Conservation (phyloP, 768 basidiomycete genomes). For the Mycena filopes region DNA sequence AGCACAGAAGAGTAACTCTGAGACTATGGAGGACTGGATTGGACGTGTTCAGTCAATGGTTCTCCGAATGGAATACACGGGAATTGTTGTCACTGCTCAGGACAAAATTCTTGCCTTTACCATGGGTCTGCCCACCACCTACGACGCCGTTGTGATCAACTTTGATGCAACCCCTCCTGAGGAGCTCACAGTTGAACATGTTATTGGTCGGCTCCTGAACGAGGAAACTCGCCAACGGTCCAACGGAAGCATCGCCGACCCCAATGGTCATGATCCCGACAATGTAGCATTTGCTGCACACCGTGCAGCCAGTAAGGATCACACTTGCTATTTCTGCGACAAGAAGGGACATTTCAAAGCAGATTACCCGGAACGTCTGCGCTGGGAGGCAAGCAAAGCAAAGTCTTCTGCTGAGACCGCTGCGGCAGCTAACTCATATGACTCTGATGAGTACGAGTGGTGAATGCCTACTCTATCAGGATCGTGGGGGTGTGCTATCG, state of each 20-base stretch:
- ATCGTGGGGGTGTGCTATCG: slow-evolving; percentile 9
- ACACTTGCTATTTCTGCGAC: neutral
- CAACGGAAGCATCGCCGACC: slow-evolving; percentile 6
- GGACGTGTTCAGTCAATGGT: neutral
- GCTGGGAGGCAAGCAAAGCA: neutral
- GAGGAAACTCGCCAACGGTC: slow-evolving; percentile 16
- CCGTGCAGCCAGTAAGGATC: slow-evolving; percentile 28
- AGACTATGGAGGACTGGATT: slow-evolving; percentile 11
- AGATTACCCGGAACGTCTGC: slow-evolving; percentile 9
- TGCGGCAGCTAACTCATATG: slow-evolving; percentile 9
- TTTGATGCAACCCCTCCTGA: slow-evolving; percentile 16
- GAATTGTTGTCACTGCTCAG: neutral
- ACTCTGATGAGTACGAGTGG: slow-evolving; percentile 1
- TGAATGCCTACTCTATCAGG: neutral
- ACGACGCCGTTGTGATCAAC: slow-evolving; percentile 22
- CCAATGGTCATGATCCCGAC: slow-evolving; percentile 20
- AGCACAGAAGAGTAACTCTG: slow-evolving; percentile 4
- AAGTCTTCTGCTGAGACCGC: neutral
- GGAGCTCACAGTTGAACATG: neutral
- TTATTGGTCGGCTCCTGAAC: slow-evolving; percentile 12
- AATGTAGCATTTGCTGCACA: slow-evolving; percentile 11
- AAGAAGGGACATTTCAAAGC: slow-evolving; percentile 3
- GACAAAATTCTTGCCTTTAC: slow-evolving; percentile 15
- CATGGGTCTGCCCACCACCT: slow-evolving; percentile 18
- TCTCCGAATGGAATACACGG: neutral